These are phyloP conservation scores for Starmerella powellii DNA, from an alignment of 805 yeast genomes.

Conservation along the genomic window DNA sequence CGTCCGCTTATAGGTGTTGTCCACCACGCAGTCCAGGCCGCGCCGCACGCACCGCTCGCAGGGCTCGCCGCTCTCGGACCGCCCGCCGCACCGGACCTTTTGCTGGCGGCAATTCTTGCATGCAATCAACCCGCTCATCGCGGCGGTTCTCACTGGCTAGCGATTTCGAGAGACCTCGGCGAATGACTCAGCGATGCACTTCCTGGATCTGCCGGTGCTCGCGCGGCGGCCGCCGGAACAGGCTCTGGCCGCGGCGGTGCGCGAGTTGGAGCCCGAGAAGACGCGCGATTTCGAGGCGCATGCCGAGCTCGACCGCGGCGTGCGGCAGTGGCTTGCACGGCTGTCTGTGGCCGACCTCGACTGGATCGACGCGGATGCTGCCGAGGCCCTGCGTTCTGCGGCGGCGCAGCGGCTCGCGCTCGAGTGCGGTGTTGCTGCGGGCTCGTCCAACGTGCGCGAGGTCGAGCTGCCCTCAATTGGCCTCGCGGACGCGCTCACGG, in stretches of 20 bases:
- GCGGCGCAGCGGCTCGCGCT: conserved; percentile 63
- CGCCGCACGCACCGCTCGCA: conserved; percentile 73
- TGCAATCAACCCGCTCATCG: conserved; percentile 34
- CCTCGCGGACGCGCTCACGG: too few relatives aligned
- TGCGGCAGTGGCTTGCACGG: conserved; percentile 28
- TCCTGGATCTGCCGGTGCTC: conserved; percentile 27
- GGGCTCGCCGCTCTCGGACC: conserved; percentile 52
- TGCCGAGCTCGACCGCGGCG: conserved; percentile 18
- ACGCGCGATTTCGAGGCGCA: conserved; percentile 16
- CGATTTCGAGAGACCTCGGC: background rate
- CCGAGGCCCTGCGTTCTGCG: conserved; percentile 36
- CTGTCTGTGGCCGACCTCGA: conserved; percentile 29
- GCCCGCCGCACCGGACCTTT: conserved; percentile 35
- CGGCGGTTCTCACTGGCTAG: background rate
- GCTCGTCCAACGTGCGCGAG: conserved; percentile 54
- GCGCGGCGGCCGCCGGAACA: conserved; percentile 16
- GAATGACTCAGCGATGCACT: conserved; percentile 16
- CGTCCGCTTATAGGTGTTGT: conserved; percentile 76
- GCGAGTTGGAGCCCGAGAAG: conserved; percentile 8
- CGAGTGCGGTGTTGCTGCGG: conserved; percentile 74
- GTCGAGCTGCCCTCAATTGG: conserved; percentile 43
- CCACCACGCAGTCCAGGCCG: conserved; percentile 55
- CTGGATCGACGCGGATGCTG: conserved; percentile 35
- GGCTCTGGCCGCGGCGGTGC: conserved; percentile 10
- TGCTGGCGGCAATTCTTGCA: conserved; percentile 96